phyloP scores from a whole-genome alignment of 2,329 filamentous ascomycete species.

The Trichoderma brevicompactum region DNA sequence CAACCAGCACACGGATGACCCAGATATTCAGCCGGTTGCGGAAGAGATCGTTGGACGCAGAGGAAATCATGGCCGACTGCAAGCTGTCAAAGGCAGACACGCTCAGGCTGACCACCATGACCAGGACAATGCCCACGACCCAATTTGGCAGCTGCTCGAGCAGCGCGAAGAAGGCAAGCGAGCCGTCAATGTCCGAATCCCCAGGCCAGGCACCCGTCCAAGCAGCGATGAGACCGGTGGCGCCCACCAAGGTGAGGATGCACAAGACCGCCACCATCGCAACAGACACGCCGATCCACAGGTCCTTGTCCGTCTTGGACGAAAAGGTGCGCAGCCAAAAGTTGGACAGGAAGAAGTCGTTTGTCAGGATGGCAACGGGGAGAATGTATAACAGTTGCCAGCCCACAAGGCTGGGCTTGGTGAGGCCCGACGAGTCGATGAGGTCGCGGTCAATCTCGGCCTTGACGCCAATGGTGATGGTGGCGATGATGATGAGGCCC shows the following conservation, averaged over 20 bases:
- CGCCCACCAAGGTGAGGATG: constrained; percentile 74
- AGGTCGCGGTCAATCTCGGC: constrained; percentile 71
- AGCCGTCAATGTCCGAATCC: constrained; percentile 54
- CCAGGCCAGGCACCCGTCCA: constrained; percentile 76
- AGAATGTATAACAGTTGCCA: constrained; percentile 89
- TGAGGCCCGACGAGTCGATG: constrained; percentile 69
- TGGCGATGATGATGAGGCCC: constrained; percentile 73
- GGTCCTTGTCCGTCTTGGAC: constrained; percentile 31
- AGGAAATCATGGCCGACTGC: constrained; percentile 84
- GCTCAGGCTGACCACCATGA: constrained; percentile 78
- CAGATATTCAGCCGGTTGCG: constrained; percentile 79
- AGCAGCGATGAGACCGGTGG: constrained; percentile 73
- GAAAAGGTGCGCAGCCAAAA: constrained; percentile 41
- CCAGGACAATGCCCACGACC: constrained; percentile 81
- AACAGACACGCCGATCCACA: constrained; percentile 70
- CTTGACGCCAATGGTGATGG: constrained; percentile 77
- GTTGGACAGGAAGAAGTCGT: constrained; percentile 83
- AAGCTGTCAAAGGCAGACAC: constrained; percentile 80
- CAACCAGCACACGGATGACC: constrained; percentile 70
- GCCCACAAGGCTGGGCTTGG: constrained; percentile 71
- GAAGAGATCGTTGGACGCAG: constrained; percentile 82
- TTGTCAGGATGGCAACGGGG: constrained; percentile 78
- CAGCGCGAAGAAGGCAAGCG: constrained; percentile 76
- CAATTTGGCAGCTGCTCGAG: constrained; percentile 73
- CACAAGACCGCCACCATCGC: constrained; percentile 67